These are phyloP conservation scores for Pythium pectinolyticum DNA, from an alignment of 352 stramenopile species.

Conservation along the genomic window DNA sequence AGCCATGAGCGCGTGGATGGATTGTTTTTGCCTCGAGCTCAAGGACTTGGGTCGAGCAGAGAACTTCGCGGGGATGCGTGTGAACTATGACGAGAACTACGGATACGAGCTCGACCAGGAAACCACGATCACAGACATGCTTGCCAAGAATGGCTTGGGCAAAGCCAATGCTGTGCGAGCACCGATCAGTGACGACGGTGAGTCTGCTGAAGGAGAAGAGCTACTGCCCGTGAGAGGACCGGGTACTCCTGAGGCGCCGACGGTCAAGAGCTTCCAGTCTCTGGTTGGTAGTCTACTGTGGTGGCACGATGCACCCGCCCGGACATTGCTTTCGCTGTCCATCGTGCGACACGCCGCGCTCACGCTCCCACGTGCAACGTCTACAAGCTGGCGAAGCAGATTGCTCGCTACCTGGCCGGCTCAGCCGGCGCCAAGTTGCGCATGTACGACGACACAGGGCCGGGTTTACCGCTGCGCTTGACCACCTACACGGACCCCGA, in stretches of 20 bases:
- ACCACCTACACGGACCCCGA: conserved; percentile 24
- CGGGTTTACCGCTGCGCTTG: neutral
- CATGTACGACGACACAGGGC: neutral
- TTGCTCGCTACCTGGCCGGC: conserved; percentile 26
- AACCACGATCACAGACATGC: conserved; percentile 19
- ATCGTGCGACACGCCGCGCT: neutral
- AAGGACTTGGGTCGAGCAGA: conserved; percentile 28
- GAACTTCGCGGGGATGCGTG: conserved; percentile 31
- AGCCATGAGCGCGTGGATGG: no score
- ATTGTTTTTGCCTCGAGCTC: no score
- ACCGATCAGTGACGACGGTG: conserved; percentile 10
- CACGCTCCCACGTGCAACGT: conserved; percentile 9
- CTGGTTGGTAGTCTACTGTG: conserved; percentile 33
- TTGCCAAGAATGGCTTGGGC: conserved; percentile 16
- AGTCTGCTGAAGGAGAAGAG: neutral
- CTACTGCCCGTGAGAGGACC: neutral
- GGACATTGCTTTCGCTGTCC: conserved; percentile 4
- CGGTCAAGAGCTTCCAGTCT: conserved; percentile 40
- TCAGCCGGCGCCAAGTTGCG: conserved; percentile 13
- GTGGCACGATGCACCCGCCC: conserved; percentile 4
- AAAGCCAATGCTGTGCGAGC: conserved; percentile 14
- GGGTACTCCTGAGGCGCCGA: neutral
- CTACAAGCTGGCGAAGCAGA: conserved; percentile 23
- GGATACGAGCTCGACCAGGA: conserved; percentile 29
- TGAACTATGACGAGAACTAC: conserved; percentile 10